These are phyloP conservation scores for Berkeleyomyces rouxiae DNA, from an alignment of 2,329 filamentous ascomycete species.

Conservation along the genomic window DNA sequence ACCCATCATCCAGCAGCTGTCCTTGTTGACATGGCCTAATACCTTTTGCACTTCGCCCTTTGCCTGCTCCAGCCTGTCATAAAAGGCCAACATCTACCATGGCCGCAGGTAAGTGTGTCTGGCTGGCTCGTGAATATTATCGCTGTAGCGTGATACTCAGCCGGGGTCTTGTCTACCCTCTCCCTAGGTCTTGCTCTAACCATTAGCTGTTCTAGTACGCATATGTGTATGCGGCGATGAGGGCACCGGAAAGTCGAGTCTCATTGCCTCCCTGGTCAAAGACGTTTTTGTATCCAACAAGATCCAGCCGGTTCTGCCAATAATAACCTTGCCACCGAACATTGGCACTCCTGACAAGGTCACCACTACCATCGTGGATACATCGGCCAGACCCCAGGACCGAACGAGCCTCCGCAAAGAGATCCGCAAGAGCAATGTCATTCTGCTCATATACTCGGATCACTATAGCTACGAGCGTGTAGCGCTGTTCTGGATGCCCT, in stretches of 20 bases:
- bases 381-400: slow-evolving; percentile 86
- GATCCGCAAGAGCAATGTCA: slow-evolving; percentile 92
- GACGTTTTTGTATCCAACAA: slow-evolving; percentile 92
- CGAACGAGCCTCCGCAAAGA: slow-evolving; percentile 80
- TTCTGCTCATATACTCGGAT: slow-evolving; percentile 90
- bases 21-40: not conserved
- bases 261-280: slow-evolving; percentile 91
- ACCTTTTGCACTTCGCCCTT: not conserved
- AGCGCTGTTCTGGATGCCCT: slow-evolving; percentile 95
- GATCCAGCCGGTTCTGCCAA: slow-evolving; percentile 85
- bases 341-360: slow-evolving; percentile 92
- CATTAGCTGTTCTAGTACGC: slow-evolving; percentile 41
- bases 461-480: slow-evolving; percentile 98
- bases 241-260: slow-evolving; percentile 80
- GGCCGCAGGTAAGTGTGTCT: slow-evolving; percentile 18
- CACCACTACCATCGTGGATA: slow-evolving; percentile 94
- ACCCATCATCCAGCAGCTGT: not conserved
- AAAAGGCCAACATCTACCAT: slow-evolving; percentile 14
- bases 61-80: not conserved
- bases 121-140: not conserved
- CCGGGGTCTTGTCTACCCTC: not conserved
- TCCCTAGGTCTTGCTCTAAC: slow-evolving; percentile 12
- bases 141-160: not conserved
- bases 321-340: slow-evolving; percentile 85
- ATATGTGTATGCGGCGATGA: slow-evolving; percentile 96